Evolutionary conservation across 108 stramenopile genomes (phyloP), one percentile per base, ranked within the genome.

Genomic region (Cyclotella atomus): DNA sequence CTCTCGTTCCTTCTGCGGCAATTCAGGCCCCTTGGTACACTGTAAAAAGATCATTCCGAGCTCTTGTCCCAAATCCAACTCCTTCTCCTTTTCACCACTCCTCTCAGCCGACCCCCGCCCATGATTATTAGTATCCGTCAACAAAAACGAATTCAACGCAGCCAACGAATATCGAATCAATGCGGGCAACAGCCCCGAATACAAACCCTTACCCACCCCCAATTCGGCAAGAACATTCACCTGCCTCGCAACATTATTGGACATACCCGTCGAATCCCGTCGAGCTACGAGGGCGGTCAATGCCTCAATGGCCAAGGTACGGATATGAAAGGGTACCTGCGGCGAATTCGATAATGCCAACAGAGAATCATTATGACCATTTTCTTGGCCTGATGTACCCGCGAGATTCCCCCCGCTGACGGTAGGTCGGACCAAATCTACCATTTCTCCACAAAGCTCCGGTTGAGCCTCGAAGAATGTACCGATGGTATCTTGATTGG

Each of bases 381-480:
- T 50, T n/a, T n/a, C 77, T 71, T 1, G 53, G 52, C 33, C 25
- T 25, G 54, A 55, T 30, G 5, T n/a, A 55, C 21, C 20, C 16
- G 33, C 36, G 32, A 63, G 20, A 41, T 62, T 34, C 4, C 53
- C 47, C 14, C 65, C 36, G 62, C 73, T 62, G 2, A 92, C 89
- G 21, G 91, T 91, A 23, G 95, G 88, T 44, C 94, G 73, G 36
- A 96, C 35, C 71, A 96, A 83, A 68, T 96, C 95, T 23, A 92
- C 91, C 44, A 97, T 44, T 73, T 97, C 97, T 20, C 81, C 89
- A 71, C 85, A 83, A 34, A 96, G 76, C 77, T 96, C 97, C 12
- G 97, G 97, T 73, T 97, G 97, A 15, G 95, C 95, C 59, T 85
- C 75, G 68, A 97, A 91, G 81, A 93, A 96, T 15, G 88, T 89